phyloP scores from a whole-genome alignment of 495 filamentous ascomycete species.

The Xanthoparmelia taractica region DNA sequence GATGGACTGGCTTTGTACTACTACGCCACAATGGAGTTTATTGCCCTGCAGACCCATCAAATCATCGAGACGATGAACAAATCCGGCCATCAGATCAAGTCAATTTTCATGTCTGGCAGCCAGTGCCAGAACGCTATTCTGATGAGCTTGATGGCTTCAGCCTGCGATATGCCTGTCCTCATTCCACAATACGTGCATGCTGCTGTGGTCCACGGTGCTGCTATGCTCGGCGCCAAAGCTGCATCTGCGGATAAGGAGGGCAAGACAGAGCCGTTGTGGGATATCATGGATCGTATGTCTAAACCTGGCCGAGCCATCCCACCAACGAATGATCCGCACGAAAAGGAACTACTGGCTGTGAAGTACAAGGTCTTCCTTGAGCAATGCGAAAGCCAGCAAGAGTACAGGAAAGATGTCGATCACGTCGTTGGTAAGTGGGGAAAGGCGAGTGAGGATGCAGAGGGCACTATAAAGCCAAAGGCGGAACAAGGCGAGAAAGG shows the following conservation, averaged over 20 bases:
- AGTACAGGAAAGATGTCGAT: slow-evolving; percentile 56
- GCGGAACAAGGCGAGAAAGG: slow-evolving; percentile 15
- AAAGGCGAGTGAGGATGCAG: slow-evolving; percentile 11
- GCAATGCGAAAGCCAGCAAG: slow-evolving; percentile 57
- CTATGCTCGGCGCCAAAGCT: slow-evolving; percentile 94
- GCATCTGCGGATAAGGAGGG: slow-evolving; percentile 69
- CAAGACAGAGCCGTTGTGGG: slow-evolving; percentile 78
- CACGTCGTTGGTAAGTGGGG: slow-evolving; percentile 44
- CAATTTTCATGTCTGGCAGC: slow-evolving; percentile 96
- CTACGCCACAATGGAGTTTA: slow-evolving; percentile 93
- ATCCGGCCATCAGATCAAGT: slow-evolving; percentile 72
- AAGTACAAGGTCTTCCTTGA: slow-evolving; percentile 73
- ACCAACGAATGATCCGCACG: slow-evolving; percentile 57
- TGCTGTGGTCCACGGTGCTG: slow-evolving; percentile 92
- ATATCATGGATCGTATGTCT: slow-evolving; percentile 95
- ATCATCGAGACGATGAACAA: slow-evolving; percentile 90
- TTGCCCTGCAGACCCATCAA: slow-evolving; percentile 89
- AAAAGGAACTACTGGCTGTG: slow-evolving; percentile 69
- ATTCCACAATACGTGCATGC: slow-evolving; percentile 89
- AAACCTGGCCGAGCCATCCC: slow-evolving; percentile 80
- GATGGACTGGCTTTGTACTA: slow-evolving; percentile 86
- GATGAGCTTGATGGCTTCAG: slow-evolving; percentile 82
- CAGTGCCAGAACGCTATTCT: slow-evolving; percentile 94
- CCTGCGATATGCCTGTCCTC: slow-evolving; percentile 81
- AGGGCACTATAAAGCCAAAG: slow-evolving; percentile 14